Evolutionary conservation across 2,329 filamentous ascomycete species (phyloP).

Genomic region (Colletotrichum aenigma): DNA sequence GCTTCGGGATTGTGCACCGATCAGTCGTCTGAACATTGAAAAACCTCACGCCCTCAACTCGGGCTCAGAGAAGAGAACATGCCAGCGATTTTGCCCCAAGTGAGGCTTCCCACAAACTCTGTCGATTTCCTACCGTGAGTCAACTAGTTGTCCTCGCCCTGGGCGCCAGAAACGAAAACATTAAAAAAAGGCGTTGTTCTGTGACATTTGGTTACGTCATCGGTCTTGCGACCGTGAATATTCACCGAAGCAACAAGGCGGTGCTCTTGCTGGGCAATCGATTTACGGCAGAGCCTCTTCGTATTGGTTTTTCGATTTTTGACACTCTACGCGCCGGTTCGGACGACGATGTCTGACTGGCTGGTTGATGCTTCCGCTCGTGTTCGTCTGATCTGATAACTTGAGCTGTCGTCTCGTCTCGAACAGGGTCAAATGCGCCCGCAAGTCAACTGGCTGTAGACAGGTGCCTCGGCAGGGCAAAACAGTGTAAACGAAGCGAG

Average conservation of each 20-base stretch:
- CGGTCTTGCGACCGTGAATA: not conserved
- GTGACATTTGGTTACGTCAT: not conserved
- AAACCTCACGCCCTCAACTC: not conserved
- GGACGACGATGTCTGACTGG: not conserved
- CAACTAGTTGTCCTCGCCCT: not conserved
- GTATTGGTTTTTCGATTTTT: not conserved
- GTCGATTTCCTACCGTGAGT: not conserved
- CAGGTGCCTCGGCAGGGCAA: not conserved
- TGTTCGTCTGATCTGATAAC: not conserved
- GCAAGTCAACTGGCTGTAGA: not conserved
- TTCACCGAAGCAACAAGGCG: slow-evolving; percentile 3
- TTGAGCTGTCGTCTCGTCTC: not conserved
- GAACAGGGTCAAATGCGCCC: not conserved
- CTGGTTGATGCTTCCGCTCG: not conserved
- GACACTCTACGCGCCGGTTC: not conserved
- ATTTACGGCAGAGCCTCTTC: not conserved
- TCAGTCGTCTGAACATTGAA: not conserved
- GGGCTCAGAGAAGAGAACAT: not conserved
- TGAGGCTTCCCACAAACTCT: not conserved
- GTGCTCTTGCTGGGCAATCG: not conserved
- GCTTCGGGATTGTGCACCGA: not conserved
- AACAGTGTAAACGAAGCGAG: not conserved
- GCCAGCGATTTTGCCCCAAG: not conserved
- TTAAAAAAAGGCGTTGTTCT: not conserved
- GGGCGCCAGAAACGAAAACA: not conserved